Evolutionary conservation across 2,329 filamentous ascomycete genomes (phyloP).

Genomic region (Aspergillus brunneoviolaceus): DNA sequence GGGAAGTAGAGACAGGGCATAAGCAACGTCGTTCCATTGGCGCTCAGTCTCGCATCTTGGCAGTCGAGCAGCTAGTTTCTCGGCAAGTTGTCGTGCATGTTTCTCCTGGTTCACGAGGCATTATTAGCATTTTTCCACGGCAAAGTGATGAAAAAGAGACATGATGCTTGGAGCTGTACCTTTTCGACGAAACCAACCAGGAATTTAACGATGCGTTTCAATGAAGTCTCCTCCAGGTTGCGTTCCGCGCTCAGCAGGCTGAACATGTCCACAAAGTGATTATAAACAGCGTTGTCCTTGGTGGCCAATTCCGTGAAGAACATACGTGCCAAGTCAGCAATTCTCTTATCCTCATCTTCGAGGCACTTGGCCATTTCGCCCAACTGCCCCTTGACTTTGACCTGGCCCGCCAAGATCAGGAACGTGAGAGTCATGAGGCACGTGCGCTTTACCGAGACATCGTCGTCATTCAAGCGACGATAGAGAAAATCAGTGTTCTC

Average conservation of each 20-base stretch:
- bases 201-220: constrained; percentile 87
- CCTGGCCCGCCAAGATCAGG: constrained; percentile 91
- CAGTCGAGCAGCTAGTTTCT: constrained; percentile 86
- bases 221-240: constrained; percentile 77
- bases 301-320: constrained; percentile 97
- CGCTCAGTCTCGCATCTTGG: constrained; percentile 84
- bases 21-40: constrained; percentile 97
- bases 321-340: constrained; percentile 91
- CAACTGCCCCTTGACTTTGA: constrained; percentile 98
- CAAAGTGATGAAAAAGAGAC: neutral
- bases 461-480: constrained; percentile 82
- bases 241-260: constrained; percentile 82
- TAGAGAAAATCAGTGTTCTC: constrained; percentile 99
- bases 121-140: neutral
- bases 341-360: constrained; percentile 91
- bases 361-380: constrained; percentile 99
- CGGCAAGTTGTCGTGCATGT: constrained; percentile 89
- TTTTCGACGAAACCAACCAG: constrained; percentile 96
- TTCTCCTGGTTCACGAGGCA: constrained; percentile 67
- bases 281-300: constrained; percentile 98
- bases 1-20: constrained; percentile 81
- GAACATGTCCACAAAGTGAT: constrained; percentile 99
- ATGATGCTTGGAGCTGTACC: constrained; percentile 51
- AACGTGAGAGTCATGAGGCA: constrained; percentile 99
- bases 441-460: constrained; percentile 89